Conservation (phyloP, 1,139 yeast genomes). For the Yamadazyma triangularis region DNA sequence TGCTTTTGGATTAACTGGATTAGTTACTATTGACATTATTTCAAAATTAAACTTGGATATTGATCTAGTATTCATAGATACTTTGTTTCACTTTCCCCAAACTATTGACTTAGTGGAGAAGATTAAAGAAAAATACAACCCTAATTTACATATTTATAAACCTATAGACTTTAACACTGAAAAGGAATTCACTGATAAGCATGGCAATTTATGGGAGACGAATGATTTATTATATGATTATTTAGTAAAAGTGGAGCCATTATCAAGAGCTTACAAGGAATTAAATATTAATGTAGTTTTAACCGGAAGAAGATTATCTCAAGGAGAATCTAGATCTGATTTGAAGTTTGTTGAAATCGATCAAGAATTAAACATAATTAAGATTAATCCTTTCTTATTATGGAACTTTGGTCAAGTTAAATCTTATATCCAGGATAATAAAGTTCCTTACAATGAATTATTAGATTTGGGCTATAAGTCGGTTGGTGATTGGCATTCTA, state of each 20-base stretch:
- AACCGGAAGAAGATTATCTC: conserved; percentile 89
- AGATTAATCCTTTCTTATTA: conserved; percentile 83
- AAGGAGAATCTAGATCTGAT: conserved; percentile 79
- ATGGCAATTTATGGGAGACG: conserved; percentile 84
- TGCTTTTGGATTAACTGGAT: conserved; percentile 91
- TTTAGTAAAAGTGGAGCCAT: conserved; percentile 89
- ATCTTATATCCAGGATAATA: conserved; percentile 58
- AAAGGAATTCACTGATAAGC: conserved; percentile 57
- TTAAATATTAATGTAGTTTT: conserved; percentile 74
- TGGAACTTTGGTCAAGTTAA: conserved; percentile 79
- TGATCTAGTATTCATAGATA: conserved; percentile 83
- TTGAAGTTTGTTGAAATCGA: conserved; percentile 77
- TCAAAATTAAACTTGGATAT: conserved; percentile 55
- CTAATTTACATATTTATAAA: conserved; percentile 56
- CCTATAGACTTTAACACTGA: conserved; percentile 59
- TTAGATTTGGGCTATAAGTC: conserved; percentile 86
- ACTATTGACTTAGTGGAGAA: conserved; percentile 70
- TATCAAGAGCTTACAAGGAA: conserved; percentile 75
- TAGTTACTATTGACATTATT: conserved; percentile 82
- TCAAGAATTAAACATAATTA: conserved; percentile 61
- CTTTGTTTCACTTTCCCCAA: conserved; percentile 90
- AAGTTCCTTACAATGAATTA: conserved; percentile 82
- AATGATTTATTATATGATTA: conserved; percentile 82
- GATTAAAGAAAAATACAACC: conserved; percentile 51
- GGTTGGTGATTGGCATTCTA: conserved; percentile 94